Evolutionary conservation across 257 asterid genomes (phyloP), one percentile per base, ranked within the genome.

Genomic region (Nicotiana sylvestris): DNA sequence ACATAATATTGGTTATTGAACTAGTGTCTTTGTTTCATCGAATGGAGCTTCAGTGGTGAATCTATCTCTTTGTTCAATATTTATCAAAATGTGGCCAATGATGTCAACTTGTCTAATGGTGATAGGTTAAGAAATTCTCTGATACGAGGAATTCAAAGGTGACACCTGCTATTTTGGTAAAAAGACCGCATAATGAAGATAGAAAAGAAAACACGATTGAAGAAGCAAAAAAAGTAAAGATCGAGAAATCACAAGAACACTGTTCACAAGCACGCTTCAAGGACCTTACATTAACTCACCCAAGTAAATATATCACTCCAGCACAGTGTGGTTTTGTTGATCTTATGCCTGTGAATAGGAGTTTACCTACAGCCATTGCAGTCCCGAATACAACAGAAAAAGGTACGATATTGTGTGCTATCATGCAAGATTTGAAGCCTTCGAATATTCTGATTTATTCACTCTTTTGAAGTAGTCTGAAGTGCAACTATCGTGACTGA

Each of bases 141-240:
- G 86, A 49, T 56, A 88, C 82, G 84, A 92, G 88, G 72, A 88
- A 81, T 56, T 87, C 89, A 55, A 95, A 88, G 88, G 87, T 77
- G 72, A 85, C 64, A 43, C 84, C 90, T 86, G 89, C 88, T 82
- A 67, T 85, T 82, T 80, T 81, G 82, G 89, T 80, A 72, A 84
- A 85, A 79, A 83, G 67, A 68, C 76, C 85, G 30, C 84, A 78
- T 87, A 85, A 85, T 86, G 83, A 77, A 66, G 90, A 68, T 83
- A 83, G 76, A 53, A 86, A 87, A 37, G 89, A 83, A 76, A 76
- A 43, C 37, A 16, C 17, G 56, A 77, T 46, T 85, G 90, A 80
- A 79, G 84, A 84, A 43, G 72, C 81, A 57, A 83, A 51, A 77
- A 57, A 77, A 46, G 80, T 66, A 78, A 85, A 86, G 81, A 85